These are phyloP conservation scores for Komagataella kurtzmanii DNA, from an alignment of 805 yeast genomes.

Conservation along the genomic window DNA sequence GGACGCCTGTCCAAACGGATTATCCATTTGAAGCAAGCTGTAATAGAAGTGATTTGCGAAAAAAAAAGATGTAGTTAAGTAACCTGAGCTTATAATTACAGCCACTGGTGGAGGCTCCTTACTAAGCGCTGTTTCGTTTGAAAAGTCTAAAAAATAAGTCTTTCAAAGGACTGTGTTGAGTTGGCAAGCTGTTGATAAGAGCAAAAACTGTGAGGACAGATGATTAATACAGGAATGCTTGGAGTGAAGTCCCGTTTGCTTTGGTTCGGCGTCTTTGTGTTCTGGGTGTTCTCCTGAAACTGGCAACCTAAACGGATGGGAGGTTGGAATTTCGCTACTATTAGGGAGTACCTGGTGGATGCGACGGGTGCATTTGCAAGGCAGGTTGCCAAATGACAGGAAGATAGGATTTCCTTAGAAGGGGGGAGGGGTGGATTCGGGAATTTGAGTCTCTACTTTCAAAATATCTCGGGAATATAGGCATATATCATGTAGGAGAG, in stretches of 20 bases:
- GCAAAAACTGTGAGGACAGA: constrained; percentile 20
- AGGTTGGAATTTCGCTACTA: neutral
- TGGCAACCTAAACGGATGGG: constrained; percentile 1
- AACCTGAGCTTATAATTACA: neutral
- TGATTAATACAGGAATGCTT: constrained; percentile 23
- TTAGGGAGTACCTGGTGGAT: neutral
- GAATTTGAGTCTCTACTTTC: neutral
- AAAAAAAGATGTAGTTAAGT: neutral
- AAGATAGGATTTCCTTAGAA: neutral
- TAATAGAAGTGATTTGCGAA: neutral
- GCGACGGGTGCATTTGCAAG: neutral
- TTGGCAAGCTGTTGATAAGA: neutral
- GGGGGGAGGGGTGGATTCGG: neutral
- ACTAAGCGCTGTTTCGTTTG: neutral
- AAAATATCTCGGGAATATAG: neutral
- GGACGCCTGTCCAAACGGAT: neutral
- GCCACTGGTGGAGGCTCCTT: neutral
- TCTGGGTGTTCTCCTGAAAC: constrained; percentile 2
- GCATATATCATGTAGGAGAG: neutral
- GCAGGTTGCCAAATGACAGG: neutral
- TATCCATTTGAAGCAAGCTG: neutral
- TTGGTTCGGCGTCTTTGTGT: constrained; percentile 1
- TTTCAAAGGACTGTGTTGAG: neutral
- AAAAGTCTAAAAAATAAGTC: neutral
- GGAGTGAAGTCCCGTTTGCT: constrained; percentile 24